Evolutionary conservation across 2,329 filamentous ascomycete species (phyloP).

Genomic region (Tolypocladium amazonense): DNA sequence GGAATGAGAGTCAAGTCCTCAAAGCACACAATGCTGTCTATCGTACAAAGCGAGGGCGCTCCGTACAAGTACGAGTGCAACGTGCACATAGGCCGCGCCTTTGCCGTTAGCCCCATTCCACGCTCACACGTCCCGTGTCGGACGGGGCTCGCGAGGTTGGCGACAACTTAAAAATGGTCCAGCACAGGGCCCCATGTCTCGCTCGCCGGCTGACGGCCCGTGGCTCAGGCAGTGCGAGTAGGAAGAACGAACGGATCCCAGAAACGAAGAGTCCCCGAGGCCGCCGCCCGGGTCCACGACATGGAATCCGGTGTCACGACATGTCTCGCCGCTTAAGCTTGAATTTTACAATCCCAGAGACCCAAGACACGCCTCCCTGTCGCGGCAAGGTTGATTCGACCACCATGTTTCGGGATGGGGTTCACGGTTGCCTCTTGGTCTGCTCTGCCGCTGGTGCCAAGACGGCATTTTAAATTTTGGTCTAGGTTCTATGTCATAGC

Average conservation of each 20-base stretch:
- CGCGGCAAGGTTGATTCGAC: not conserved
- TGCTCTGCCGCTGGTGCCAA: not conserved
- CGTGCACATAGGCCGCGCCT: not conserved
- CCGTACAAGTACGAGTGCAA: not conserved
- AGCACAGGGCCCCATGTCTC: not conserved
- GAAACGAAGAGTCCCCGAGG: not conserved
- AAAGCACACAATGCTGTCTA: not conserved
- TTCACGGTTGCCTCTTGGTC: not conserved
- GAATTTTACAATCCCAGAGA: not conserved
- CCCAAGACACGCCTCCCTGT: not conserved
- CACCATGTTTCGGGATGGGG: not conserved
- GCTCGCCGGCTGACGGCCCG: not conserved
- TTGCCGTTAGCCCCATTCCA: not conserved
- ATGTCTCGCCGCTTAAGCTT: not conserved
- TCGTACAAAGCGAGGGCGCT: too few species aligned
- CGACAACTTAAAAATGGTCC: not conserved
- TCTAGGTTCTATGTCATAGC: not conserved
- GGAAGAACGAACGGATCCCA: not conserved
- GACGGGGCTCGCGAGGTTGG: not conserved
- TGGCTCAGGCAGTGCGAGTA: not conserved
- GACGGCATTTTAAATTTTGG: not conserved
- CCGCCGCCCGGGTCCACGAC: not conserved
- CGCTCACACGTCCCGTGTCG: not conserved
- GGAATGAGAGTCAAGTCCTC: not conserved
- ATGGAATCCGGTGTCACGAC: not conserved